Conservation (phyloP, 169 alveolate genomes). For the Blepharisma undulans region DNA sequence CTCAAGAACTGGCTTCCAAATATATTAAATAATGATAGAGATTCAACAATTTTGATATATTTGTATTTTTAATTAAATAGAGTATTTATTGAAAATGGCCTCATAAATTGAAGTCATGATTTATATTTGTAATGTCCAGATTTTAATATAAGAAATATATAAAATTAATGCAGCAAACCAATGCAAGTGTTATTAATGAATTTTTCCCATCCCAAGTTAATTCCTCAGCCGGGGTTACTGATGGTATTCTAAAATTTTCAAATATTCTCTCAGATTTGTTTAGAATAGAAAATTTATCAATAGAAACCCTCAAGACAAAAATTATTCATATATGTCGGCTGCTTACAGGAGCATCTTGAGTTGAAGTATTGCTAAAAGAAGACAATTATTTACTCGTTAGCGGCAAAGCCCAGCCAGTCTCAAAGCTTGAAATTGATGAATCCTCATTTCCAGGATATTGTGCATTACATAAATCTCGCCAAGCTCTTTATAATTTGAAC, state of each 20-base stretch:
- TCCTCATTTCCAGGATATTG: not conserved
- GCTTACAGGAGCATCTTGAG: not conserved
- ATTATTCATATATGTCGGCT: not conserved
- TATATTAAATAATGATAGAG: too few species aligned
- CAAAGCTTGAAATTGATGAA: not conserved
- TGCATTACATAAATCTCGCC: not conserved
- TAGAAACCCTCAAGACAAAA: not conserved
- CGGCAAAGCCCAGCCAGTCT: not conserved
- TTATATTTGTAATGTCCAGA: not conserved
- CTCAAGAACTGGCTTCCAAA: too few species aligned
- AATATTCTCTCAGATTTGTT: not conserved
- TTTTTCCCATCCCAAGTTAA: not conserved
- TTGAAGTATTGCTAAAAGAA: not conserved
- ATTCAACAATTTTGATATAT: too few species aligned
- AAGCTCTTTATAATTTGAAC: not conserved
- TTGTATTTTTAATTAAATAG: too few species aligned
- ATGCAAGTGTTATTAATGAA: not conserved
- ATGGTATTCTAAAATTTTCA: not conserved
- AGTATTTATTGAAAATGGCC: not conserved
- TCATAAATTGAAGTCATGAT: not conserved
- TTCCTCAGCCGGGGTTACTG: not conserved
- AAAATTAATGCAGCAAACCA: not conserved
- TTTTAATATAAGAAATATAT: too few species aligned
- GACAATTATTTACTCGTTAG: not conserved
- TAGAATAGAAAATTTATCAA: not conserved